These are phyloP conservation scores for Pyrus hybrid DNA, from an alignment of 331 rosid species.

Conservation along the genomic window DNA sequence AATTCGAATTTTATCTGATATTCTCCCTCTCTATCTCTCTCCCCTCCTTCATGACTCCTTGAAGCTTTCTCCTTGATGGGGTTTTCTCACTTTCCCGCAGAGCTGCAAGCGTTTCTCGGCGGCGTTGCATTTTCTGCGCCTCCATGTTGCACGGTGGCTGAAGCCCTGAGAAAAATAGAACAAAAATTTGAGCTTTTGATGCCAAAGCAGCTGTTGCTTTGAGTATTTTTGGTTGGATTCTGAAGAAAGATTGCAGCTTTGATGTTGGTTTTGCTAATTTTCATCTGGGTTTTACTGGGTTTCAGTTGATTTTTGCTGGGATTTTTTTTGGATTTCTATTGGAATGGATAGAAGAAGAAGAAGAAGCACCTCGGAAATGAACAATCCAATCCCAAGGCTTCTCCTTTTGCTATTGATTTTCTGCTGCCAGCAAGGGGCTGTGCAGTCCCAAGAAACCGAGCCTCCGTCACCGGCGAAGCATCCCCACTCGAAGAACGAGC, in stretches of 20 bases:
- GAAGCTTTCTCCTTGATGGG: constrained; percentile 6
- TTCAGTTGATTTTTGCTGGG: neutral
- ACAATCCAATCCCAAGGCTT: neutral
- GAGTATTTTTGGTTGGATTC: neutral
- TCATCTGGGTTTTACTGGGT: constrained; percentile 16
- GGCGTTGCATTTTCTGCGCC: neutral
- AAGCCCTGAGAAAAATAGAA: neutral
- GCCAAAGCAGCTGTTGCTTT: neutral
- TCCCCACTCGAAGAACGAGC: constrained; percentile 26
- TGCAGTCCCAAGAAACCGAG: constrained; percentile 52
- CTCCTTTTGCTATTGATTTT: constrained; percentile 31
- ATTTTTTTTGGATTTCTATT: neutral
- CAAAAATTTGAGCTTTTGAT: neutral
- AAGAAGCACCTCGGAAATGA: neutral
- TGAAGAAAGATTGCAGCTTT: neutral
- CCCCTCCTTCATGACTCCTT: neutral
- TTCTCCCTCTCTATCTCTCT: neutral
- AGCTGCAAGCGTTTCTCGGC: neutral
- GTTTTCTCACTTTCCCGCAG: constrained; percentile 3
- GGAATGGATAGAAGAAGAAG: constrained; percentile 20
- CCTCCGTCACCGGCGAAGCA: constrained; percentile 35
- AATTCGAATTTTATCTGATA: constrained; percentile 28
- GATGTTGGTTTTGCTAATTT: neutral
- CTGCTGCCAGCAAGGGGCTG: constrained; percentile 27
- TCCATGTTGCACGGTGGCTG: neutral